These are phyloP conservation scores for Orobanche coerulescens DNA, from an alignment of 257 asterid species.

Conservation along the genomic window DNA sequence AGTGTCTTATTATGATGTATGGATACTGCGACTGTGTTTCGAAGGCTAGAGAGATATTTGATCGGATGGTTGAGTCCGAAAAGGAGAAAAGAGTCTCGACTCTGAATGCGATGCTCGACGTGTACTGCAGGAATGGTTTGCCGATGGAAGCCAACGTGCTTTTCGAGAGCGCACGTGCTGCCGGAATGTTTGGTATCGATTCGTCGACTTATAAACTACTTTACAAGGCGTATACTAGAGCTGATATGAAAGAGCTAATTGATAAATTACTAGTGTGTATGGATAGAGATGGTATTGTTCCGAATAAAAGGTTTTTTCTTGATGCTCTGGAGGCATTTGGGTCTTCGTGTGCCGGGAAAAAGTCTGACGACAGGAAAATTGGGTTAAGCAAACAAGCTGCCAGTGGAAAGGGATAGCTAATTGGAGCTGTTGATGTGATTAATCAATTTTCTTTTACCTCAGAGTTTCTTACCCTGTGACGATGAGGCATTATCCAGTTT, in stretches of 20 bases:
- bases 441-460: conserved; percentile 6
- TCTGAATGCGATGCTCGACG: conserved; percentile 85
- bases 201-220: conserved; percentile 80
- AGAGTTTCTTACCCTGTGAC: too few relatives aligned
- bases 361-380: conserved; percentile 23
- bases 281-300: conserved; percentile 84
- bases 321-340: conserved; percentile 74
- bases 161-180: conserved; percentile 47
- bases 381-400: conserved; percentile 18
- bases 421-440: conserved; percentile 12
- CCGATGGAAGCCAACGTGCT: conserved; percentile 68
- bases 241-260: conserved; percentile 65
- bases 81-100: conserved; percentile 71
- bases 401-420: conserved; percentile 23
- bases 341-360: conserved; percentile 42
- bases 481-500: too few relatives aligned
- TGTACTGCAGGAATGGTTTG: conserved; percentile 67
- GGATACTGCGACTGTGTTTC: conserved; percentile 73
- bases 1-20: conserved; percentile 68
- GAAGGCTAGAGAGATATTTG: conserved; percentile 73
- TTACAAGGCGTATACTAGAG: conserved; percentile 76
- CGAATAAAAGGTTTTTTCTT: conserved; percentile 74
- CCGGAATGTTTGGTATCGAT: conserved; percentile 36
- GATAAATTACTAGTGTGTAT: conserved; percentile 50
- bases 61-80: conserved; percentile 42